These are phyloP conservation scores for Phytophthora cactorum DNA, from an alignment of 352 stramenopile genomes.

Conservation along the genomic window DNA sequence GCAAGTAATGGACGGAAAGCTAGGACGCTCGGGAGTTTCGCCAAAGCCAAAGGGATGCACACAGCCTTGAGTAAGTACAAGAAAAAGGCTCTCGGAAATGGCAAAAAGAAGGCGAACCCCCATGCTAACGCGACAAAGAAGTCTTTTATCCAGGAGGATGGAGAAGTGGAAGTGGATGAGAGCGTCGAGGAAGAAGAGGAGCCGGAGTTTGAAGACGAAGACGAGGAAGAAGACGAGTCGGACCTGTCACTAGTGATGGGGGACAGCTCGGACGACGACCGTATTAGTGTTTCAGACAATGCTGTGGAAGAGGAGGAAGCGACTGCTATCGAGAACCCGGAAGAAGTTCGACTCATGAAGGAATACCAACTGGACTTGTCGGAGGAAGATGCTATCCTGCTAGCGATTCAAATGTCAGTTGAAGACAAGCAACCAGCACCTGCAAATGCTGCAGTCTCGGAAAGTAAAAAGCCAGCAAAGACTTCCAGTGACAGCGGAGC, in stretches of 20 bases:
- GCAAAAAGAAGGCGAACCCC: conserved; percentile 26
- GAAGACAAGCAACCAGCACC: background rate
- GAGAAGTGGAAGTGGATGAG: conserved; percentile 37
- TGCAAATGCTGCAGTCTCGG: background rate
- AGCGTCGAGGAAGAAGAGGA: conserved; percentile 51
- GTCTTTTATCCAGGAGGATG: conserved; percentile 38
- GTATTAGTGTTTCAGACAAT: conserved; percentile 46
- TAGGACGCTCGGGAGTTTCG: conserved; percentile 51
- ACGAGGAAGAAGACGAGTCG: conserved; percentile 57
- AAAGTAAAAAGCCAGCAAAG: background rate
- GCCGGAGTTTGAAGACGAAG: conserved; percentile 52
- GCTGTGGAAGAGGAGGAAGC: conserved; percentile 41
- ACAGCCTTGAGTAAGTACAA: conserved; percentile 46
- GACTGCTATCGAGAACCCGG: conserved; percentile 30
- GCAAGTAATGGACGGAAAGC: conserved; percentile 23
- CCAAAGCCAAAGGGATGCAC: conserved; percentile 43
- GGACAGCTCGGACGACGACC: conserved; percentile 72
- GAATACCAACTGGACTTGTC: conserved; percentile 76
- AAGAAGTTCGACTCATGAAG: conserved; percentile 56
- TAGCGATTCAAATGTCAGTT: conserved; percentile 70
- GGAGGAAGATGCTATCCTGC: conserved; percentile 70
- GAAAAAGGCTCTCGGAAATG: conserved; percentile 31
- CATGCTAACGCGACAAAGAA: conserved; percentile 26
- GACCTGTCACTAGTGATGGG: conserved; percentile 53
- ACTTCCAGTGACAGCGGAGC: background rate